Evolutionary conservation across 495 filamentous ascomycete genomes (phyloP).

Genomic region (Parathielavia hyrcaniae): DNA sequence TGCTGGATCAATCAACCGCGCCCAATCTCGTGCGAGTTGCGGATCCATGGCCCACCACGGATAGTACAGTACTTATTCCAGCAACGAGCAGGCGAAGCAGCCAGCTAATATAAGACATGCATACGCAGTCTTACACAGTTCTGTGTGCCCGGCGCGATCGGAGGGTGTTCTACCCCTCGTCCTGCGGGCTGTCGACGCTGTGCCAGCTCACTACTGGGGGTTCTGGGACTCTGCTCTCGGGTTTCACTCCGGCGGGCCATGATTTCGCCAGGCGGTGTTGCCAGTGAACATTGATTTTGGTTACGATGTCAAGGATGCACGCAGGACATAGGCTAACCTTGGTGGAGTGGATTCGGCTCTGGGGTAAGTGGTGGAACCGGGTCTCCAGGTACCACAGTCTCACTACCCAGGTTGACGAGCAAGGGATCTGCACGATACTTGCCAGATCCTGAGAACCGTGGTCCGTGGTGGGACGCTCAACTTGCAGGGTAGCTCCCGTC

Average conservation of each 20-base stretch:
- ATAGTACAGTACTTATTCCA: conserved; percentile 5
- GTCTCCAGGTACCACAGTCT: neutral
- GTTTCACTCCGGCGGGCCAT: neutral
- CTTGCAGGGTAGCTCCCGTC: conserved; percentile 4
- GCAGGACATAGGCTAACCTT: no score
- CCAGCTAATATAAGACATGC: conserved; percentile 2
- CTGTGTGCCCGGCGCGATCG: no score
- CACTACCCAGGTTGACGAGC: conserved; percentile 2
- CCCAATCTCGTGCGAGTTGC: neutral
- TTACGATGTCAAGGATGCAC: no score
- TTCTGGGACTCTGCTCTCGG: neutral
- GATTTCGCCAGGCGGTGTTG: neutral
- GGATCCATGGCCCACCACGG: neutral
- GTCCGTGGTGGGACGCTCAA: conserved; percentile 4
- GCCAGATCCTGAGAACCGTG: conserved; percentile 14
- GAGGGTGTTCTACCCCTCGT: no score
- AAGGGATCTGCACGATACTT: conserved; percentile 19
- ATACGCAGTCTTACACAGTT: no score
- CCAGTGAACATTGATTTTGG: no score
- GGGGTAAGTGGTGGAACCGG: conserved; percentile 12
- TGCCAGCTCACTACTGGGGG: no score
- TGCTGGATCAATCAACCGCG: neutral
- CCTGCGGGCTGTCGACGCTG: no score
- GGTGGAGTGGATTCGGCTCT: neutral
- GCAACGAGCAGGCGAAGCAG: neutral